phyloP scores from a whole-genome alignment of 768 basidiomycete species.

The Rhodotorula kratochvilovae region DNA sequence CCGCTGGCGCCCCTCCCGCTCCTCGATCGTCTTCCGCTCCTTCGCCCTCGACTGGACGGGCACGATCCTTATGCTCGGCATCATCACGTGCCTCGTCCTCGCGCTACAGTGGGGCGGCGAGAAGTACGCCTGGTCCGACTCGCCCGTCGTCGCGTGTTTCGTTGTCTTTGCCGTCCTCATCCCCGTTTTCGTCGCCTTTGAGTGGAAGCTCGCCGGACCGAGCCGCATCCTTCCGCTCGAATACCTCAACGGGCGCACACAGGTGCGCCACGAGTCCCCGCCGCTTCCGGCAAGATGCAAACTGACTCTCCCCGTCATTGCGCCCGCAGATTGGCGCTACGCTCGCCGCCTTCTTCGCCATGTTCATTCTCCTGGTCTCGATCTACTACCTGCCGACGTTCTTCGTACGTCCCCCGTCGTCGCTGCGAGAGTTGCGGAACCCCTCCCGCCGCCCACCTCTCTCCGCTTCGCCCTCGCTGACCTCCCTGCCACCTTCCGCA shows the following conservation, averaged over 20 bases:
- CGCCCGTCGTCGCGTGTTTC: conserved; percentile 39
- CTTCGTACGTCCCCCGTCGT: not conserved
- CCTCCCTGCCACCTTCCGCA: not conserved
- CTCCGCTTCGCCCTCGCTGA: no score
- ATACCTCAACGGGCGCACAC: conserved; percentile 44
- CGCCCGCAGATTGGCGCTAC: conserved; percentile 37
- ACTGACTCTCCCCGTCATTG: not conserved
- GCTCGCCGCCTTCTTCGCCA: conserved; percentile 43
- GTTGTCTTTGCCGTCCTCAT: conserved; percentile 46
- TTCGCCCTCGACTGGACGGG: conserved; percentile 51
- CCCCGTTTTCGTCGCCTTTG: conserved; percentile 47
- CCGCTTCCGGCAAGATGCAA: not conserved
- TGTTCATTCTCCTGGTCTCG: conserved; percentile 15
- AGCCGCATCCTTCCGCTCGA: conserved; percentile 49
- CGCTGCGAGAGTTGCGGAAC: no score
- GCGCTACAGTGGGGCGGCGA: conserved; percentile 55
- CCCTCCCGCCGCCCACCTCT: no score
- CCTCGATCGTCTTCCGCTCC: conserved; percentile 15
- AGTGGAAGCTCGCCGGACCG: conserved; percentile 46
- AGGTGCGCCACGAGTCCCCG: not conserved
- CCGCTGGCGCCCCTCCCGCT: conserved; percentile 8
- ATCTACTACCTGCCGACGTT: conserved; percentile 40
- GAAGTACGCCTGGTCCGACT: conserved; percentile 43
- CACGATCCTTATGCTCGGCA: conserved; percentile 49
- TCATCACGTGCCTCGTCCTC: conserved; percentile 51